A percentile compares a stretch with the other conserved stretches of the same genome.
Evolutionary conservation across 2,329 filamentous ascomycete species (phyloP).

Genomic region (Nothopassalora personata): DNA sequence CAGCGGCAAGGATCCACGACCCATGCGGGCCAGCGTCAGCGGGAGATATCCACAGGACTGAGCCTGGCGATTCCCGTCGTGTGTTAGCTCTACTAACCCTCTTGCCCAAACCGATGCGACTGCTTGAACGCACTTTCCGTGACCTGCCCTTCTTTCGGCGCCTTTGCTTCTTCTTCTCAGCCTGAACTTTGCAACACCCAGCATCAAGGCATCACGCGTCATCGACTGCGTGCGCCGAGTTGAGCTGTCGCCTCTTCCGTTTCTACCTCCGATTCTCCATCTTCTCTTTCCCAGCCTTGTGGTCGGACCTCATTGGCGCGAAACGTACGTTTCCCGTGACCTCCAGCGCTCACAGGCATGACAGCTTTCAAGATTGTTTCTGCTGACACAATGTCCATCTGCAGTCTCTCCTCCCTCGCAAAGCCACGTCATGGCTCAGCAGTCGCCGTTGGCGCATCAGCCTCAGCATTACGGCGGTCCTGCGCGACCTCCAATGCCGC

Average conservation of each 20-base stretch:
- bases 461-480: constrained; percentile 30
- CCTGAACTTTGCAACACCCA: background rate
- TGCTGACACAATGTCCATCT: background rate
- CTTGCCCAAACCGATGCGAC: no score
- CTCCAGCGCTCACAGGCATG: background rate
- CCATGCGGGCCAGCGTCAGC: no score
- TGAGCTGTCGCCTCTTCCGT: background rate
- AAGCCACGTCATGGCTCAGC: background rate
- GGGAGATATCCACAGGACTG: no score
- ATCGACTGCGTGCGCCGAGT: background rate
- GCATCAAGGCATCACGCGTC: background rate
- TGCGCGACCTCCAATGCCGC: constrained; percentile 54
- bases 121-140: no score
- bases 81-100: no score
- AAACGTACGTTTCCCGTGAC: background rate
- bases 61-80: no score
- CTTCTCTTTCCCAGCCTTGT: background rate
- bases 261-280: background rate
- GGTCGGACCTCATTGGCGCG: background rate
- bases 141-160: background rate
- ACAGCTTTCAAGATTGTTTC: background rate
- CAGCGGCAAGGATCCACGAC: background rate
- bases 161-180: background rate
- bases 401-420: background rate
- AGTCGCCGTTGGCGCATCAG: constrained; percentile 1